Evolutionary conservation across 495 filamentous ascomycete genomes (phyloP), one percentile per base, ranked within the genome.

Genomic region (Baudoinia panamericana): DNA sequence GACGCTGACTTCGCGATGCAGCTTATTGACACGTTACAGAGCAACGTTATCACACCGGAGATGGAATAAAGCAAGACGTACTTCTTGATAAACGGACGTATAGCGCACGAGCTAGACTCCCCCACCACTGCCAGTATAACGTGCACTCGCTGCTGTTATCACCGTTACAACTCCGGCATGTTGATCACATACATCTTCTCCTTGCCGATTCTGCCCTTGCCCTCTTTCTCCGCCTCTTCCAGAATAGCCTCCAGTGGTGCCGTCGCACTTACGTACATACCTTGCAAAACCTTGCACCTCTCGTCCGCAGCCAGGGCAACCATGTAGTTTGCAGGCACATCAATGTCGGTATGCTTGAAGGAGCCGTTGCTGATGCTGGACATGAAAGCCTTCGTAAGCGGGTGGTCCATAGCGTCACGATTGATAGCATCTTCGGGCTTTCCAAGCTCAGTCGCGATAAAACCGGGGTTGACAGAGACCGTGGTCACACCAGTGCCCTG

Each of bases 41-140:
- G 43, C 15, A 51, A 51, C 27, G 39, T 51, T 16, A 46, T 51
- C n/a, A 42, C 38, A 20, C 48, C 48, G 2, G 43, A 51, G 8
- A 51, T 51, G 48, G 48, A 51, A 30, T 51, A 36, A n/a, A n/a
- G n/a, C n/a, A n/a, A n/a, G 19, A 30, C 23, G 33, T 15, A 12
- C 10, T 33, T 33, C 30, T 33, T n/a, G n/a, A n/a, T n/a, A n/a
- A n/a, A n/a, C n/a, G n/a, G n/a, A n/a, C n/a, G n/a, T n/a, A n/a
- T n/a, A n/a, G n/a, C n/a, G n/a, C n/a, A n/a, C n/a, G n/a, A n/a
- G n/a, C n/a, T n/a, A n/a, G n/a, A n/a, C n/a, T n/a, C n/a, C n/a
- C n/a, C n/a, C n/a, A n/a, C n/a, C n/a, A n/a, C n/a, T n/a, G n/a
- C n/a, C n/a, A n/a, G n/a, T n/a, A n/a, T n/a, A n/a, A n/a, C n/a